Conservation (phyloP, 176 grass and related monocot species). For the Rhynchospora pubera region DNA sequence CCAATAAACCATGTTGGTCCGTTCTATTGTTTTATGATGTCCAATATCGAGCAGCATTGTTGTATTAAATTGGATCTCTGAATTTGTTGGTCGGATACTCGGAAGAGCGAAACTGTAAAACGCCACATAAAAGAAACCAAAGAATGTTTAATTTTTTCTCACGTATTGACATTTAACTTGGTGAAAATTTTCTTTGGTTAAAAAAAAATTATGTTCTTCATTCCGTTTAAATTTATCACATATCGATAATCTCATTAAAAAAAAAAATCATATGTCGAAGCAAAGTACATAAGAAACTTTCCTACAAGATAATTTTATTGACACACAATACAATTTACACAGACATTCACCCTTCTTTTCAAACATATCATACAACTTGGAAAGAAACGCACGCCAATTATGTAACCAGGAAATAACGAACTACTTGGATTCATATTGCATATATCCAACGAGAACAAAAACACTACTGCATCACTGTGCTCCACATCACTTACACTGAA, state of each 20-base stretch:
- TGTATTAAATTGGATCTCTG: not conserved
- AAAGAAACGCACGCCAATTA: not conserved
- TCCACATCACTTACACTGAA: conserved; percentile 5
- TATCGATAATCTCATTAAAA: not conserved
- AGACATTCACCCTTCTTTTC: not conserved
- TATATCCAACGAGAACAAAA: conserved; percentile 3
- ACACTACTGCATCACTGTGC: not conserved
- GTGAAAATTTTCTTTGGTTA: not conserved
- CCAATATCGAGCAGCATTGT: too few species aligned
- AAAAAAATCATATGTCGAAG: not conserved
- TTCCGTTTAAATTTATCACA: not conserved
- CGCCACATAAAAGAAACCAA: not conserved
- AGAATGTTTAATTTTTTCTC: not conserved
- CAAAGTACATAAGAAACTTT: not conserved
- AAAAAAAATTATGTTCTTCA: not conserved
- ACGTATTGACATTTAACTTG: not conserved
- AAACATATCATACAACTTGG: not conserved
- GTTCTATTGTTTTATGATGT: not conserved
- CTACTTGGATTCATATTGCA: not conserved
- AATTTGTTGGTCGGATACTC: too few species aligned
- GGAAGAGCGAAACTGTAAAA: not conserved
- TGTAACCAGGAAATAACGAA: not conserved
- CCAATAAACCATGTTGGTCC: not conserved
- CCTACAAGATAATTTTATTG: not conserved
- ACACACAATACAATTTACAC: not conserved